Conservation (phyloP, 805 yeast genomes). For the Kockiozyma suomiensis region DNA sequence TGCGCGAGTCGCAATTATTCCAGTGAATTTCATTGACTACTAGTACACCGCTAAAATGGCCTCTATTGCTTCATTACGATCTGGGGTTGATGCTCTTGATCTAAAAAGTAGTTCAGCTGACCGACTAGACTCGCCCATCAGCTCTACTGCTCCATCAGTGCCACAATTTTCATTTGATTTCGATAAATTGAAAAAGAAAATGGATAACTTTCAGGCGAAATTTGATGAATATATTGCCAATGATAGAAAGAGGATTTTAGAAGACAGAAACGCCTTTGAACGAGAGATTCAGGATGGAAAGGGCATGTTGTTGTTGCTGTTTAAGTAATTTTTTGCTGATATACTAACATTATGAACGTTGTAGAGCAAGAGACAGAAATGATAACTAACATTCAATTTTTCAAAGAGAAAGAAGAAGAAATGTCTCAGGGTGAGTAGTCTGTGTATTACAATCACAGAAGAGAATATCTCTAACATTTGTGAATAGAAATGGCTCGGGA, state of each 20-base stretch:
- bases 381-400: constrained; percentile 40
- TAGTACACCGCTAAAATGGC: neutral
- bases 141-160: constrained; percentile 18
- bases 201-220: constrained; percentile 47
- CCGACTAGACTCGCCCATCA: constrained; percentile 4
- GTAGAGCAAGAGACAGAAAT: constrained; percentile 39
- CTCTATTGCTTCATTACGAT: constrained; percentile 11
- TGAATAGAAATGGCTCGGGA: constrained; percentile 33
- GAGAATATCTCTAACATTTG: neutral
- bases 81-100: constrained; percentile 14
- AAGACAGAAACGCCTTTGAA: constrained; percentile 32
- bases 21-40: neutral
- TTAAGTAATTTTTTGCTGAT: too few species aligned
- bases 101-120: neutral
- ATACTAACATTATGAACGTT: neutral
- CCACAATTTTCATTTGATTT: constrained; percentile 41
- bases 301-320: constrained; percentile 18
- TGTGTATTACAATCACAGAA: too few species aligned
- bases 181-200: constrained; percentile 44
- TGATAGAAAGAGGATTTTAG: constrained; percentile 40
- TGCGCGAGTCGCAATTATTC: neutral
- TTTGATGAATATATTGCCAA: constrained; percentile 45
- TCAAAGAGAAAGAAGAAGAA: constrained; percentile 31
- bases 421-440: constrained; percentile 16
- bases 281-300: constrained; percentile 28